Evolutionary conservation across 208 protist species (phyloP).

Genomic region (Wallacemonas collosoma): DNA sequence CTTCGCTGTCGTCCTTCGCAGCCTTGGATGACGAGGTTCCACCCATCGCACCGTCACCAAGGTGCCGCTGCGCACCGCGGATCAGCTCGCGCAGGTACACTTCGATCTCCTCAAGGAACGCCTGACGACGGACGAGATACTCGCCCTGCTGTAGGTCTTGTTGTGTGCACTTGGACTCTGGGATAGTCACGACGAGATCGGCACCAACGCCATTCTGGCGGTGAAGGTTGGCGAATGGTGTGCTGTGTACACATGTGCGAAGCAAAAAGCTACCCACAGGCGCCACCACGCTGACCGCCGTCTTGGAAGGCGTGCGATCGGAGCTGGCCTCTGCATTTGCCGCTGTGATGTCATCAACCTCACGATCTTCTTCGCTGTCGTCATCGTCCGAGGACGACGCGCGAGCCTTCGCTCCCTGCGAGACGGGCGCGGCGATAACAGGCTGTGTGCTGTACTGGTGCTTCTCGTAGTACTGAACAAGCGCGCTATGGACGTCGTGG

Average conservation of each 20-base stretch:
- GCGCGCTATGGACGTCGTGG: slow-evolving; percentile 64
- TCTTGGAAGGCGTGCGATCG: not conserved
- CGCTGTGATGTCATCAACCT: slow-evolving; percentile 8
- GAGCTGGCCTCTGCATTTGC: not conserved
- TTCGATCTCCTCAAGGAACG: slow-evolving; percentile 66
- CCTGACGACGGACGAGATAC: slow-evolving; percentile 70
- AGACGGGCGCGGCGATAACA: not conserved
- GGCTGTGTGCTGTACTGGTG: slow-evolving; percentile 43
- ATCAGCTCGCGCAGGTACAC: slow-evolving; percentile 36
- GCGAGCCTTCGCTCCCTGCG: slow-evolving; percentile 21
- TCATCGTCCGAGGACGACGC: slow-evolving; percentile 6
- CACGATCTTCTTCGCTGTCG: slow-evolving; percentile 22
- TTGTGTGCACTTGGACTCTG: slow-evolving; percentile 50
- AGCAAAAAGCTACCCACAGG: slow-evolving; percentile 80
- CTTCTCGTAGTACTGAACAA: slow-evolving; percentile 65
- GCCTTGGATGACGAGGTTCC: not conserved
- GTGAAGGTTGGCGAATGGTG: slow-evolving; percentile 63
- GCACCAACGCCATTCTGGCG: slow-evolving; percentile 59
- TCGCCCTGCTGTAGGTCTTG: slow-evolving; percentile 68
- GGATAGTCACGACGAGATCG: slow-evolving; percentile 74
- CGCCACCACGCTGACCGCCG: slow-evolving; percentile 38
- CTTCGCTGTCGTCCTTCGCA: slow-evolving; percentile 19
- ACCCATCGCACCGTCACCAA: slow-evolving; percentile 9
- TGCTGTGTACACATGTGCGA: slow-evolving; percentile 70
- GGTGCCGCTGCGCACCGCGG: slow-evolving; percentile 17